Percentiles rank a stretch among this genome's conserved stretches.
These are phyloP conservation scores for Plasmodium malariae DNA, from an alignment of 169 alveolate species.

Conservation along the genomic window DNA sequence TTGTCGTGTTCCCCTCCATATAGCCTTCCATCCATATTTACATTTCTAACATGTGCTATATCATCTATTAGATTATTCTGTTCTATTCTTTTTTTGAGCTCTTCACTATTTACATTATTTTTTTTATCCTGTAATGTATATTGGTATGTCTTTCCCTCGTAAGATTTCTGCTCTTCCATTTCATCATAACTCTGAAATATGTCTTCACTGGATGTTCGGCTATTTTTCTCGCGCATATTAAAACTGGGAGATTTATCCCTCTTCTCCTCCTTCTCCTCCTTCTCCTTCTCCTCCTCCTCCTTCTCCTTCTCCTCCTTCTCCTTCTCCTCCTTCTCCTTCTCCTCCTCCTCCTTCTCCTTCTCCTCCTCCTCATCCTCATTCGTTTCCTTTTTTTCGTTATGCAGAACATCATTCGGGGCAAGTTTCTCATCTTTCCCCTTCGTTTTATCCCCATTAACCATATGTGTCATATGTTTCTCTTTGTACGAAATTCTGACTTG, in stretches of 20 bases:
- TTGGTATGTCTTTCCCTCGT: not conserved
- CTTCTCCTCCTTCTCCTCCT: too few species aligned
- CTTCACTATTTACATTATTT: not conserved
- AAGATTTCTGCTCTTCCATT: slow-evolving; percentile 1
- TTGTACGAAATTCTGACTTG: too few species aligned
- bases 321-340: too few species aligned
- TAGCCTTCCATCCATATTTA: not conserved
- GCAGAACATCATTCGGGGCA: not conserved
- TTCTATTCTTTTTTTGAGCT: not conserved
- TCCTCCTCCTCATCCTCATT: not conserved
- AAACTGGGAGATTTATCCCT: slow-evolving; percentile 9
- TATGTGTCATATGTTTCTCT: too few species aligned
- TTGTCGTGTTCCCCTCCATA: not conserved
- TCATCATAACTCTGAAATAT: slow-evolving; percentile 42
- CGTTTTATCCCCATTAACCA: too few species aligned
- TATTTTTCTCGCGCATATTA: not conserved
- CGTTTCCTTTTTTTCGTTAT: not conserved
- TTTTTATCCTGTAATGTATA: not conserved
- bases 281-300: too few species aligned
- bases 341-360: not conserved
- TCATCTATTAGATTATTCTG: too few species aligned
- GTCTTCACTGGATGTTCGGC: slow-evolving; percentile 20
- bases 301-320: too few species aligned
- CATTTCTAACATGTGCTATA: not conserved
- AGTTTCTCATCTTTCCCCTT: not conserved